Evolutionary conservation across 2,329 filamentous ascomycete genomes (phyloP).

Genomic region (Verticillium nonalfalfae): DNA sequence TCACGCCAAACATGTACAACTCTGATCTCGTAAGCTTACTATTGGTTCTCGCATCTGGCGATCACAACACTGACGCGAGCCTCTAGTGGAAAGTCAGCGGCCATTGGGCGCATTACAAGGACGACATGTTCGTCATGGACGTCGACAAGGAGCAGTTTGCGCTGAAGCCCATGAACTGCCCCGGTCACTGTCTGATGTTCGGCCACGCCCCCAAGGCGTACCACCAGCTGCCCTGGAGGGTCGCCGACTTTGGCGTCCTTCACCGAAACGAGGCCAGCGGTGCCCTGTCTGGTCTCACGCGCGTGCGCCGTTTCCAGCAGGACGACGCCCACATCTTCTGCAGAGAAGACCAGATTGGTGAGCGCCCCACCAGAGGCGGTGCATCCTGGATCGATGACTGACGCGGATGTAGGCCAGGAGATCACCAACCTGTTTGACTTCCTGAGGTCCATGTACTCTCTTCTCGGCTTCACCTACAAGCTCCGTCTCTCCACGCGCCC

Average conservation of each 20-base stretch:
- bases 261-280: constrained; percentile 95
- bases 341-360: constrained; percentile 63
- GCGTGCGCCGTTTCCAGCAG: constrained; percentile 90
- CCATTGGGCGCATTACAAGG: constrained; percentile 60
- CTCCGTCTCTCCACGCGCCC: constrained; percentile 86
- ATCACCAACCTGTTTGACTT: constrained; percentile 86
- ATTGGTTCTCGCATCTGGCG: neutral
- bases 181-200: constrained; percentile 87
- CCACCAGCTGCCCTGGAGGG: constrained; percentile 80
- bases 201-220: constrained; percentile 79
- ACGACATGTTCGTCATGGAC: constrained; percentile 69
- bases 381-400: neutral
- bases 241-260: constrained; percentile 92
- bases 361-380: neutral
- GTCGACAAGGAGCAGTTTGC: constrained; percentile 79
- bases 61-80: neutral
- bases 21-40: constrained; percentile 48
- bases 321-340: constrained; percentile 98
- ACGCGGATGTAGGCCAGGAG: constrained; percentile 41
- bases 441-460: constrained; percentile 64
- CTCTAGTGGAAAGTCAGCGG: neutral
- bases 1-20: constrained; percentile 91
- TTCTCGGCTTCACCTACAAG: constrained; percentile 69
- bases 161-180: constrained; percentile 98
- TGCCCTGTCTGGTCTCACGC: constrained; percentile 81